Evolutionary conservation across 2,329 filamentous ascomycete species (phyloP), one percentile per base, ranked within the genome.

Genomic region (Verticillium nonalfalfae): DNA sequence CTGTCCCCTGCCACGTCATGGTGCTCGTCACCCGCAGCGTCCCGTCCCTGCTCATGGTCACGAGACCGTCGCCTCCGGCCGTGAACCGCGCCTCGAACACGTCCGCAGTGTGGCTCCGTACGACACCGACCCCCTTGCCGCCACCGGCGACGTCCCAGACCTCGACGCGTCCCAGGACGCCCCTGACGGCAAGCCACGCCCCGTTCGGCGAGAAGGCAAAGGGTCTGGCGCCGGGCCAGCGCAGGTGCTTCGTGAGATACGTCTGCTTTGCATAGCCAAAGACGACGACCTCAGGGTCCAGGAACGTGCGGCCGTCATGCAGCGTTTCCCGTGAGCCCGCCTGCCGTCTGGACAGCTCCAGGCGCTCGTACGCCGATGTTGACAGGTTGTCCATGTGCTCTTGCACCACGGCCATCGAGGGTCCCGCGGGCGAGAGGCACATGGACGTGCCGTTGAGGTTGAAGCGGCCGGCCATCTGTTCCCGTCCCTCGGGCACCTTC

Each of bases 11-110:
- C 4, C 59, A 56, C 9, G 34, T 63, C 9, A 21, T 54, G 6
- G 60, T 57, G 39, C 59, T 56, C 18, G 63, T 62, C 1, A 65
- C 56, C 2, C 63, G 18, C 56, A 65, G 35, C 1, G 63, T 65
- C 13, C 63, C 63, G 35, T 65, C 63, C 26, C 58, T 52, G 3
- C 62, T 60, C 52, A 63, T 60, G 1, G 59, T 63, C 6, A 62
- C 63, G 13, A 63, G 50, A 33, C 33, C 35, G 1, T 40, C 31
- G 4, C 60, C 62, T 14, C 56, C 62, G 18, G 60, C 50, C 21
- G 63, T 62, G 60, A 63, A 65, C n/a, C 58, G 57, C 15, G 62
- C 62, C 18, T 65, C 62, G 15, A 62, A 61, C 2, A 65, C 63
- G 14, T 63, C 63, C 31, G 63, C 63, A 7, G 63, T 62, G 62